Conservation (phyloP, 2,329 filamentous ascomycete species). For the Aspergillus sp. region DNA sequence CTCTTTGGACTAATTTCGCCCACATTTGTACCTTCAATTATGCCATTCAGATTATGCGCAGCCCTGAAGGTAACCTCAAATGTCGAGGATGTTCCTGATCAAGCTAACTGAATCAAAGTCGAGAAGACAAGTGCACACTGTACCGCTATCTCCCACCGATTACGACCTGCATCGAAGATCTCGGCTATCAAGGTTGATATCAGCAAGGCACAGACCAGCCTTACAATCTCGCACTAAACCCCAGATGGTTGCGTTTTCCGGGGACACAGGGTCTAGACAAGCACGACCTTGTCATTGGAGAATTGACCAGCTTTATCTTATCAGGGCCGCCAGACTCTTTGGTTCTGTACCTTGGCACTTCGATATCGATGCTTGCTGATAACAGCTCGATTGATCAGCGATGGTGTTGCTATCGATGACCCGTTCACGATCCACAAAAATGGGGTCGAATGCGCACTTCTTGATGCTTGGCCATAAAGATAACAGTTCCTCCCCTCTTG, state of each 20-base stretch:
- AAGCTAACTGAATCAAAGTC: neutral
- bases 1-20: too few species aligned
- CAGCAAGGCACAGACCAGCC: neutral
- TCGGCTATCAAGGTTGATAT: neutral
- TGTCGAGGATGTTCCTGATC: neutral
- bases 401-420: neutral
- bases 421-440: neutral
- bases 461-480: conserved; percentile 11
- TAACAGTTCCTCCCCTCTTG: conserved; percentile 10
- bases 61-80: neutral
- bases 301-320: conserved; percentile 8
- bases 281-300: conserved; percentile 6
- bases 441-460: neutral
- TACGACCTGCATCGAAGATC: neutral
- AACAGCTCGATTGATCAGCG: neutral
- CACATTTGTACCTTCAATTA: too few species aligned
- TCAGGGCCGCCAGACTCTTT: neutral
- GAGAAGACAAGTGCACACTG: neutral
- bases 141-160: conserved; percentile 12
- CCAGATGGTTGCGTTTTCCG: conserved; percentile 12
- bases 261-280: neutral
- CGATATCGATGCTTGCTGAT: neutral
- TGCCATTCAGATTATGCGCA: too few species aligned
- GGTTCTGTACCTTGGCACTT: conserved; percentile 5
- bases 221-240: conserved; percentile 10